These are phyloP conservation scores for Diaporthe ampelina DNA, from an alignment of 2,329 filamentous ascomycete species.

Conservation along the genomic window DNA sequence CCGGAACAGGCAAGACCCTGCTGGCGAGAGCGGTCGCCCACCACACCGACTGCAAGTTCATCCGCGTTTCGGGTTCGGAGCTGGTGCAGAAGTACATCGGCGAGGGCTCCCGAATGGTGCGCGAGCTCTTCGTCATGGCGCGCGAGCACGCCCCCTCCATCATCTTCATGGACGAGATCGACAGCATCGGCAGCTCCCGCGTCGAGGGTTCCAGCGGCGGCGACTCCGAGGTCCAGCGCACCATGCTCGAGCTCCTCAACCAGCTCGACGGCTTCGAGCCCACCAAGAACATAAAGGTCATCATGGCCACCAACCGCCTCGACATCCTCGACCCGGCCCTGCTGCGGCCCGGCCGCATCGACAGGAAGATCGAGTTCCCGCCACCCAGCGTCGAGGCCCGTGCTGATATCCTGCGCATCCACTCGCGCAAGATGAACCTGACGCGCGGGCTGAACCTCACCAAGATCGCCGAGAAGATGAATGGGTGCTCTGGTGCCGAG, in stretches of 20 bases:
- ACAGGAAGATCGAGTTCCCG: conserved; percentile 99
- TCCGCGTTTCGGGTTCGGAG: conserved; percentile 95
- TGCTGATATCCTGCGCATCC: conserved; percentile 97
- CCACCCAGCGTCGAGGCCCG: conserved; percentile 96
- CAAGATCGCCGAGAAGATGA: conserved; percentile 99
- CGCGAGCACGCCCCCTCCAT: conserved; percentile 97
- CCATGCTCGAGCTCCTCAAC: conserved; percentile 98
- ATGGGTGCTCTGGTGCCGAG: conserved; percentile 96
- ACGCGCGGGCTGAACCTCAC: conserved; percentile 97
- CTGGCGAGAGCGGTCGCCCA: conserved; percentile 96
- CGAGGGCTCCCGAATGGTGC: conserved; percentile 97
- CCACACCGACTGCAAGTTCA: conserved; percentile 99
- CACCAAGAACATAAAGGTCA: conserved; percentile 99
- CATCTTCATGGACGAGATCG: conserved; percentile 99
- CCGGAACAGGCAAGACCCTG: conserved; percentile 96
- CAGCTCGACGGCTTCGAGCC: conserved; percentile 99
- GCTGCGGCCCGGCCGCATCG: conserved; percentile 95
- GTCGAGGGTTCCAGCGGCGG: conserved; percentile 96
- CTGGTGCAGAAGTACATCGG: conserved; percentile 99
- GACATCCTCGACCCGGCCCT: conserved; percentile 97
- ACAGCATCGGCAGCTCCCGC: conserved; percentile 96
- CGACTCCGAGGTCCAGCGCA: conserved; percentile 97
- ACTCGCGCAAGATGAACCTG: conserved; percentile 98
- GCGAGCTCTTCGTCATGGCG: conserved; percentile 99
- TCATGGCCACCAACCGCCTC: conserved; percentile 99